A percentile compares a stretch with the other conserved stretches of the same genome.
Conservation (phyloP, 495 filamentous ascomycete genomes). For the Penicillium antarcticum region DNA sequence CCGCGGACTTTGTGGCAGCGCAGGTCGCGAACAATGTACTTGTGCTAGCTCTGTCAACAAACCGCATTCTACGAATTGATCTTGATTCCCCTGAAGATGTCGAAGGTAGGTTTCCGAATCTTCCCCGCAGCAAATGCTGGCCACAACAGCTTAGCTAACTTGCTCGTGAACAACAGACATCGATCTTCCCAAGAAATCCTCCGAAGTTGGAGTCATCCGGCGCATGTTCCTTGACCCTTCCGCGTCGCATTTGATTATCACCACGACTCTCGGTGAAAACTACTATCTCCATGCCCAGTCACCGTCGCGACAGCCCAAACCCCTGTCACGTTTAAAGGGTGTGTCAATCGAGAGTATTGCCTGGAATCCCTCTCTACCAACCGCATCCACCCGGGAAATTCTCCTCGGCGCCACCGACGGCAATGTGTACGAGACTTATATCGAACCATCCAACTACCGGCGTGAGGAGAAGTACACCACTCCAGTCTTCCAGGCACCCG, state of each 20-base stretch:
- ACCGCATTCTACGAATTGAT: constrained; percentile 89
- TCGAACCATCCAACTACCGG: constrained; percentile 86
- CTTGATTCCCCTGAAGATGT: constrained; percentile 91
- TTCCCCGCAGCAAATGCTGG: constrained; percentile 16
- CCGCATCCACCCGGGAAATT: constrained; percentile 93
- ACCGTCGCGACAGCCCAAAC: constrained; percentile 68
- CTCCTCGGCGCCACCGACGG: constrained; percentile 88
- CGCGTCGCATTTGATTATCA: constrained; percentile 89
- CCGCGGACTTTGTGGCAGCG: constrained; percentile 91
- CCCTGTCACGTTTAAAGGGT: constrained; percentile 77
- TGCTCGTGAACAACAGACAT: constrained; percentile 61
- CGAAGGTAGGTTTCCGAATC: constrained; percentile 59
- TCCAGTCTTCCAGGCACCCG: constrained; percentile 70
- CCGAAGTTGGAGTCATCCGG: constrained; percentile 86
- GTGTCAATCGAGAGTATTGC: constrained; percentile 85
- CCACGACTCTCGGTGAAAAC: constrained; percentile 88
- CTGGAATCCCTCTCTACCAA: constrained; percentile 97
- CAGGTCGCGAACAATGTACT: constrained; percentile 98
- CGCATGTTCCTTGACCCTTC: constrained; percentile 97
- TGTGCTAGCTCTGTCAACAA: constrained; percentile 81
- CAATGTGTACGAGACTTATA: constrained; percentile 91
- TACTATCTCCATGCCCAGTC: constrained; percentile 95
- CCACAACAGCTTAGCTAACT: constrained; percentile 11
- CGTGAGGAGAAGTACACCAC: constrained; percentile 92
- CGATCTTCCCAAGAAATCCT: constrained; percentile 89